Percentiles rank a stretch among this genome's conserved stretches.
Evolutionary conservation across 2,329 filamentous ascomycete genomes (phyloP).

Genomic region (Clarireedia paspali): DNA sequence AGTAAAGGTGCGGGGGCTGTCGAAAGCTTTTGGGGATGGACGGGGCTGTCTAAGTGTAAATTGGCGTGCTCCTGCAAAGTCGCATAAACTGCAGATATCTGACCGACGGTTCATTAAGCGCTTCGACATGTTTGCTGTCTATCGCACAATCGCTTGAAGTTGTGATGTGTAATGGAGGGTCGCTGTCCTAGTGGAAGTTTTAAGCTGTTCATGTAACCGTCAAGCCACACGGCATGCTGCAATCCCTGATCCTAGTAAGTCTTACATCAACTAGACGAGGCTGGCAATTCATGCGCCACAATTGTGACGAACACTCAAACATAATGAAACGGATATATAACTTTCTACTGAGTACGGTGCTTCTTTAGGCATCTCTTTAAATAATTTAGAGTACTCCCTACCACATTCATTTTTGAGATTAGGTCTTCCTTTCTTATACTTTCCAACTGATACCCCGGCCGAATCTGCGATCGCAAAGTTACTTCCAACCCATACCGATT

Average conservation of each 20-base stretch:
- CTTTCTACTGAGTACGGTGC: not conserved
- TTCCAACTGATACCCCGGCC: not conserved
- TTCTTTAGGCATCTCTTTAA: not conserved
- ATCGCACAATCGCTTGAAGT: conserved; percentile 1
- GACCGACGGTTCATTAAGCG: conserved; percentile 25
- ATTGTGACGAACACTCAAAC: conserved; percentile 12
- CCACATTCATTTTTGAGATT: not conserved
- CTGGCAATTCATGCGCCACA: conserved; percentile 11
- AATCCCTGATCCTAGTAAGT: not conserved
- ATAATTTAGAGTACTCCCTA: not conserved
- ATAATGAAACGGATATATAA: conserved; percentile 1
- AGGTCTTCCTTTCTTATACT: not conserved
- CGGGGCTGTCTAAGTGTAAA: conserved; percentile 7
- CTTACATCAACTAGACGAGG: conserved; percentile 9
- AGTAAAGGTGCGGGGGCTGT: conserved; percentile 16
- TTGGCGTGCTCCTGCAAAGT: conserved; percentile 27
- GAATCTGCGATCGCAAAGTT: not conserved
- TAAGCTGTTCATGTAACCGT: not conserved
- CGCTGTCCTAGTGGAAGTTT: not conserved
- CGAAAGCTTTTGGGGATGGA: conserved; percentile 13
- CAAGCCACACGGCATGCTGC: not conserved
- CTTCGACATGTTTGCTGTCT: conserved; percentile 31
- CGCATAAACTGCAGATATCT: conserved; percentile 39
- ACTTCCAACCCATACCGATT: not conserved
- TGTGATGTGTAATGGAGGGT: conserved; percentile 6